phyloP scores from a whole-genome alignment of 2,329 filamentous ascomycete species.

The Pseudocercospora fijiensis region DNA sequence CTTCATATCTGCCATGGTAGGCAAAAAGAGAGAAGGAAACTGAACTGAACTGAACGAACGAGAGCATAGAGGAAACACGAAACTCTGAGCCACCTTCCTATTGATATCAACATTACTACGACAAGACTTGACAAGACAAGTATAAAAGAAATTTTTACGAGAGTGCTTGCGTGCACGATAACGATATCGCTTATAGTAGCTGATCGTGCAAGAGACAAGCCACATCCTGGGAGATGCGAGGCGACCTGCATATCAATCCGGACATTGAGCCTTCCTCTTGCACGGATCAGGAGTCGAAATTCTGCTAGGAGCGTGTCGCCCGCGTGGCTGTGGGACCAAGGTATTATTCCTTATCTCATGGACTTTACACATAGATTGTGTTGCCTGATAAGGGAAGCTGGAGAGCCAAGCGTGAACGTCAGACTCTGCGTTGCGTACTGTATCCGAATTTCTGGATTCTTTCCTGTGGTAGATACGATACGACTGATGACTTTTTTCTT shows the following conservation, averaged over 20 bases:
- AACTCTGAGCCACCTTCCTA: neutral
- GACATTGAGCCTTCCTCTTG: neutral
- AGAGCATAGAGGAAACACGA: too few relatives aligned
- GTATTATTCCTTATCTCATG: neutral
- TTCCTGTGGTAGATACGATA: neutral
- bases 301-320: neutral
- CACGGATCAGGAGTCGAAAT: neutral
- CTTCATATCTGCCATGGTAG: conserved; percentile 8
- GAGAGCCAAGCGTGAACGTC: neutral
- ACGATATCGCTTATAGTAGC: neutral
- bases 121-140: neutral
- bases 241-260: neutral
- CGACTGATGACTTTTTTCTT: neutral
- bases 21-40: neutral
- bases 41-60: too few relatives aligned
- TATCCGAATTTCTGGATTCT: neutral
- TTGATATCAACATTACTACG: neutral
- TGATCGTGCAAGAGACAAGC: neutral
- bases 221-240: neutral
- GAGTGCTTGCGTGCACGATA: neutral
- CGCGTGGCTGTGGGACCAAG: neutral
- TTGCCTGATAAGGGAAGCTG: conserved; percentile 5
- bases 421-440: neutral
- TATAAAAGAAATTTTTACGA: neutral
- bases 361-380: neutral